Evolutionary conservation across 139 green algal species (phyloP).

Genomic region (Volvox africanus): DNA sequence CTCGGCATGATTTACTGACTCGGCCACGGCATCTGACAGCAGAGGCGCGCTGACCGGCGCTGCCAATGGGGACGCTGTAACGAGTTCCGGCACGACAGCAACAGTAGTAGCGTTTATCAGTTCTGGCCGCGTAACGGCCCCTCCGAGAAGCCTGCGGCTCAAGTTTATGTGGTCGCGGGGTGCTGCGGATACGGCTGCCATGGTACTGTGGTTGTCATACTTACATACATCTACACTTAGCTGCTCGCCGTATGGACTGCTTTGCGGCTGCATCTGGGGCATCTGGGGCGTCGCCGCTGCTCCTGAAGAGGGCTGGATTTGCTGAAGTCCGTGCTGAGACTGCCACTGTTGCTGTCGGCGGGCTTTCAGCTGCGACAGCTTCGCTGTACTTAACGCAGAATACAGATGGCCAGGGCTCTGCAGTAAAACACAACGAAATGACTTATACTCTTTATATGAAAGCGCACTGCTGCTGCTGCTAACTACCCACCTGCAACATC

Average conservation of each 20-base stretch:
- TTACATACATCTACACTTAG: background rate
- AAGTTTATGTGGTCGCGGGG: background rate
- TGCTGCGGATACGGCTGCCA: background rate
- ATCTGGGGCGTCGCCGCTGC: background rate
- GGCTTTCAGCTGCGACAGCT: constrained; percentile 40
- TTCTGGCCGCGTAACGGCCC: too few relatives aligned
- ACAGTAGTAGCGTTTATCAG: too few relatives aligned
- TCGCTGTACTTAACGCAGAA: background rate
- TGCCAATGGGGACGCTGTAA: background rate
- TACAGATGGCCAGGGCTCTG: constrained; percentile 23
- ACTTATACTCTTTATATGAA: too few relatives aligned
- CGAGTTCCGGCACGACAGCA: background rate
- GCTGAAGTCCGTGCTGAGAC: constrained; percentile 9
- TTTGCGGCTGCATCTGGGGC: background rate
- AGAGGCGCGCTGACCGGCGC: background rate
- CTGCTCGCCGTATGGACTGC: background rate
- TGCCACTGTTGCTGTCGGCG: constrained; percentile 47
- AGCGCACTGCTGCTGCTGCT: too few relatives aligned
- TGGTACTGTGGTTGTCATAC: background rate
- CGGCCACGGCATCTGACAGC: background rate
- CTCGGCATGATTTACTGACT: background rate
- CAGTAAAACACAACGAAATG: background rate
- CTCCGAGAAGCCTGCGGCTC: background rate
- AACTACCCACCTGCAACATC: too few relatives aligned
- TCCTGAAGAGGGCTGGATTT: background rate